phyloP scores from a whole-genome alignment of 2,329 filamentous ascomycete species.

The Xylariaceae sp. region DNA sequence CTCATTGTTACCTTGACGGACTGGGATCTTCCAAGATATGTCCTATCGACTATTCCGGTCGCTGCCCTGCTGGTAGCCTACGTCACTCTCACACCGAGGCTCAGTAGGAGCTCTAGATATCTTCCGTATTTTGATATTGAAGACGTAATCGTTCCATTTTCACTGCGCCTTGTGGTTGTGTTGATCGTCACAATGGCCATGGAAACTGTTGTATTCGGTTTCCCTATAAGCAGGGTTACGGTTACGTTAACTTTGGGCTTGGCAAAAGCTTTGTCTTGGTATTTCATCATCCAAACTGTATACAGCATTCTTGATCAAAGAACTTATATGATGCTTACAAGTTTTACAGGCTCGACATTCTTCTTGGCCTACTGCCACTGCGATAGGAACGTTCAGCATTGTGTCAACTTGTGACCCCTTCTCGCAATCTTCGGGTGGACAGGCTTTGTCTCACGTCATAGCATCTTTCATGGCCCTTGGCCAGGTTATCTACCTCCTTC shows the following conservation, averaged over 20 bases:
- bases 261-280: conserved; percentile 41
- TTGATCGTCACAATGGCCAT: conserved; percentile 18
- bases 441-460: conserved; percentile 31
- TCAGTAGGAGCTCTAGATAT: conserved; percentile 23
- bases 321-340: not conserved
- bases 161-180: conserved; percentile 24
- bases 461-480: conserved; percentile 37
- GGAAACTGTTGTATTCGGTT: conserved; percentile 31
- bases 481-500: conserved; percentile 38
- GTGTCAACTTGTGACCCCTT: conserved; percentile 35
- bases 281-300: conserved; percentile 39
- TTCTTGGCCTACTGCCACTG: conserved; percentile 38
- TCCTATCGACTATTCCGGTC: conserved; percentile 35
- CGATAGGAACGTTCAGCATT: conserved; percentile 39
- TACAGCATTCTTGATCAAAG: not conserved
- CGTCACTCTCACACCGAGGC: conserved; percentile 28
- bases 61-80: conserved; percentile 37
- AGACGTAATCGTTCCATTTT: conserved; percentile 26
- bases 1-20: conserved; percentile 33
- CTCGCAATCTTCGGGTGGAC: conserved; percentile 30
- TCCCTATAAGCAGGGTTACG: conserved; percentile 19
- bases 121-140: conserved; percentile 41
- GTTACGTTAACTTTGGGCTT: conserved; percentile 29
- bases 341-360: conserved; percentile 33
- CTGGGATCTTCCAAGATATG: conserved; percentile 28